Conservation (phyloP, 78 protist species). For the Dictyostelium firmibasis region DNA sequence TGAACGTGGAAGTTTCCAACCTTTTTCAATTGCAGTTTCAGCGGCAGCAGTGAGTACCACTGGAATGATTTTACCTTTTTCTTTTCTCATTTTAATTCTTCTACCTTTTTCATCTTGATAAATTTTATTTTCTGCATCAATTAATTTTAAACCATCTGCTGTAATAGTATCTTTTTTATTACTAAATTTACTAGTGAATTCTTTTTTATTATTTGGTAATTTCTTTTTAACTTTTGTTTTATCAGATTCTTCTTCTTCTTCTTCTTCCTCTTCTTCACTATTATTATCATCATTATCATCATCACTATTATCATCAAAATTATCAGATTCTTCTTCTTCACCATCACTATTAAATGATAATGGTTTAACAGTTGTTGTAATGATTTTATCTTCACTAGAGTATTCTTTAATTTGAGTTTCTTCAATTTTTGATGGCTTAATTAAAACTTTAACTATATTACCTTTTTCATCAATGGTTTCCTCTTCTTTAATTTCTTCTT, state of each 20-base stretch:
- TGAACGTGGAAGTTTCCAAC: conserved; percentile 65
- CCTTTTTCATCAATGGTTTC: background rate
- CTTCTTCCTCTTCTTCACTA: background rate
- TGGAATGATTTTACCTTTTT: conserved; percentile 66
- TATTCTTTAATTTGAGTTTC: background rate
- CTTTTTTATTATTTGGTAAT: background rate
- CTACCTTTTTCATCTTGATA: conserved; percentile 49
- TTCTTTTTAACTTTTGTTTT: background rate
- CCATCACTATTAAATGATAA: background rate
- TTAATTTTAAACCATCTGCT: background rate
- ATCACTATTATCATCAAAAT: background rate
- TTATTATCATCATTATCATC: background rate
- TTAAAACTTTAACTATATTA: background rate
- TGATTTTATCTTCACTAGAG: conserved; percentile 9
- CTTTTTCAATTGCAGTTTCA: conserved; percentile 43
- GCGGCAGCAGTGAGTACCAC: conserved; percentile 53
- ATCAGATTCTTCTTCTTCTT: background rate
- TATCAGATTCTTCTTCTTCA: conserved; percentile 35
- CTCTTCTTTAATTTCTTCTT: background rate
- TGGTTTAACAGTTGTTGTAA: conserved; percentile 21
- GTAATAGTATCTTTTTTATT: background rate
- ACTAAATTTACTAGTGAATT: background rate
- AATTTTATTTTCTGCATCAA: conserved; percentile 34
- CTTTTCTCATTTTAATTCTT: conserved; percentile 58
- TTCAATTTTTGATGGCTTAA: background rate